Conservation (phyloP, 2,329 filamentous ascomycete species). For the Colletotrichum zoysiae region DNA sequence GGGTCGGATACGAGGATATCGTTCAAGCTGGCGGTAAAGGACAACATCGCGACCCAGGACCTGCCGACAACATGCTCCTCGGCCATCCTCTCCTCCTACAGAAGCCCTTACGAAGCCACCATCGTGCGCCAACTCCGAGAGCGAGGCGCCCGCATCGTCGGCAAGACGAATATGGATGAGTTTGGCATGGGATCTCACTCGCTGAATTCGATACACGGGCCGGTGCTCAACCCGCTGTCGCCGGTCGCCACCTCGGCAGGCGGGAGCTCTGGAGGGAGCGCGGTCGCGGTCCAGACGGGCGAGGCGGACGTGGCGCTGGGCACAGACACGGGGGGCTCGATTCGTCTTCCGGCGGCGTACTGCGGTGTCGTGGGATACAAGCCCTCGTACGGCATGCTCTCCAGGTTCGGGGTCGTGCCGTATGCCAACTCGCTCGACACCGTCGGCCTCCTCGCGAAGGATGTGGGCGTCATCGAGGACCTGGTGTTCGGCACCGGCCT, state of each 20-base stretch:
- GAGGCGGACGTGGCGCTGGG: constrained; percentile 77
- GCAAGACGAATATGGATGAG: constrained; percentile 95
- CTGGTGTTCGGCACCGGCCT: constrained; percentile 65
- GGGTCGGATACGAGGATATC: neutral
- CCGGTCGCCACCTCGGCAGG: constrained; percentile 73
- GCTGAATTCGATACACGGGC: constrained; percentile 74
- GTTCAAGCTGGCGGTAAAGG: constrained; percentile 75
- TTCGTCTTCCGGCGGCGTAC: constrained; percentile 89
- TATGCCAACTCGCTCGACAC: constrained; percentile 96
- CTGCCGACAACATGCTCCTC: constrained; percentile 89
- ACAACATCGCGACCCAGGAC: constrained; percentile 77
- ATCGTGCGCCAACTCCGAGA: constrained; percentile 77
- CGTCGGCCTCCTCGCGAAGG: constrained; percentile 78
- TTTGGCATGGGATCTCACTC: constrained; percentile 96
- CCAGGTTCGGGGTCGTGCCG: constrained; percentile 86
- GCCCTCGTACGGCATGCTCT: constrained; percentile 89
- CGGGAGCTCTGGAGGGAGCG: constrained; percentile 94
- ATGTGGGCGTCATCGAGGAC: constrained; percentile 63
- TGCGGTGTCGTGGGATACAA: constrained; percentile 88
- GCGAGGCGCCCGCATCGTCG: constrained; percentile 73
- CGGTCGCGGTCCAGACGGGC: constrained; percentile 79
- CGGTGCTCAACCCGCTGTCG: constrained; percentile 67
- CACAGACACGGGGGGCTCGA: constrained; percentile 93
- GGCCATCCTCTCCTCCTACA: constrained; percentile 75
- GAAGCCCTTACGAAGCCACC: constrained; percentile 85